Base-by-base conservation (phyloP, 2,329 filamentous ascomycete genomes). In the Aspergillus vadensis region DNA sequence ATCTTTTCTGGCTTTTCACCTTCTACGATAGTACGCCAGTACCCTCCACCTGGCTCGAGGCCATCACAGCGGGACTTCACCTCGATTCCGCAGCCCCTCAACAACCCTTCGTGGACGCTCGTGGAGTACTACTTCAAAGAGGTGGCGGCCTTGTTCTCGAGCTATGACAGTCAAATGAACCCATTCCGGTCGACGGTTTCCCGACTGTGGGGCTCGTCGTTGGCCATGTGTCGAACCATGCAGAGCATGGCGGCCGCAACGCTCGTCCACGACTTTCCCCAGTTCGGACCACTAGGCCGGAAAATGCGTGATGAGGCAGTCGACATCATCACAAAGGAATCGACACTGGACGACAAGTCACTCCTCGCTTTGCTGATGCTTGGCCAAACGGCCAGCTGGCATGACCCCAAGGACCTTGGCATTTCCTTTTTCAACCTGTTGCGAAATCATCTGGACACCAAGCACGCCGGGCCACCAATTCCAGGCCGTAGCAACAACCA, bases 81-180 rank as follows among this genome's bases (percentile, higher is more conserved):
- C 12, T 77, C 77, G 14, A 71, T 80, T n/a, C 75, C 73, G 6
- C 72, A 68, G 38, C 76, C 70, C 38, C 65, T 82, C 59, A 77
- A 77, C 48, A 82, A 85, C 50, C 76, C 81, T 17, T 81, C 83
- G 3, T 85, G 83, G 50, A 80, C 84, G 49, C 75, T 88, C 15
- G 82, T 88, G 9, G 84, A 87, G 51, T 86, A 88, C 65, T 88
- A 88, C 65, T 88, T 88, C 74, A 83, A 84, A 65, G 84, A 87
- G 61, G 84, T 87, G 3, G 86, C 84, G 52, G 81, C 80, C 3
- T 73, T 88, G 9, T 88, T 86, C 70, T 88, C 86, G n/a, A 86
- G 83, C 60, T 88, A 86, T 66, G 86, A 88, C 70, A 86, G 85
- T 19, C 77, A 80, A 12, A 78, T 86, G 65, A 88, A 88, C 65